Percentiles rank a stretch among this genome's conserved stretches.
Conservation (phyloP, 2,329 filamentous ascomycete genomes). For the Nemania diffusa region DNA sequence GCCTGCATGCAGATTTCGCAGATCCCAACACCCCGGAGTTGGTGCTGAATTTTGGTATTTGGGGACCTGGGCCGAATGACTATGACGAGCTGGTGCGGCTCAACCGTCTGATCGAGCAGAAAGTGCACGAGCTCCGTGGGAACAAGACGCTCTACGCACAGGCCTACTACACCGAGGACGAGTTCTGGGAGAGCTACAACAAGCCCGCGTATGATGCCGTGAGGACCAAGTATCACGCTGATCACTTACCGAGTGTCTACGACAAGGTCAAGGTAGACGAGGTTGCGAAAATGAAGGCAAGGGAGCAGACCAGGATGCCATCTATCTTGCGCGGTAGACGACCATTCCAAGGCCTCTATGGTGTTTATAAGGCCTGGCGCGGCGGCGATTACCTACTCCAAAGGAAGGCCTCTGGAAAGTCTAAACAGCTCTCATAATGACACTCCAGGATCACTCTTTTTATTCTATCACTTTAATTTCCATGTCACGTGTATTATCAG, state of each 20-base stretch:
- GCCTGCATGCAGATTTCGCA: constrained; percentile 60
- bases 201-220: constrained; percentile 67
- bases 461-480: background rate
- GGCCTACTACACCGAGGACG: constrained; percentile 72
- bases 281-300: constrained; percentile 49
- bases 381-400: constrained; percentile 60
- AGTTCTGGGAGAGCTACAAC: constrained; percentile 76
- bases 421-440: background rate
- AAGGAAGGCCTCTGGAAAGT: constrained; percentile 36
- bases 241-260: constrained; percentile 70
- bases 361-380: constrained; percentile 57
- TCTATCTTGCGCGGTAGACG: constrained; percentile 50
- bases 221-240: constrained; percentile 67
- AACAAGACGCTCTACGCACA: constrained; percentile 79
- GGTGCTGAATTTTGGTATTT: constrained; percentile 71
- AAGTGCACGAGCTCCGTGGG: constrained; percentile 67
- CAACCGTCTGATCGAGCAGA: constrained; percentile 70
- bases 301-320: constrained; percentile 49
- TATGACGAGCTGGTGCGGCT: constrained; percentile 59
- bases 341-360: constrained; percentile 59
- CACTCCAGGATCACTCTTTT: background rate
- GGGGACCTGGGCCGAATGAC: constrained; percentile 61
- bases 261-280: constrained; percentile 71
- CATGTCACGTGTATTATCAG: constrained; percentile 3
- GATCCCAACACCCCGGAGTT: constrained; percentile 51